Evolutionary conservation across 2,329 filamentous ascomycete genomes (phyloP).

Genomic region (Dryadomyces quercivorus): DNA sequence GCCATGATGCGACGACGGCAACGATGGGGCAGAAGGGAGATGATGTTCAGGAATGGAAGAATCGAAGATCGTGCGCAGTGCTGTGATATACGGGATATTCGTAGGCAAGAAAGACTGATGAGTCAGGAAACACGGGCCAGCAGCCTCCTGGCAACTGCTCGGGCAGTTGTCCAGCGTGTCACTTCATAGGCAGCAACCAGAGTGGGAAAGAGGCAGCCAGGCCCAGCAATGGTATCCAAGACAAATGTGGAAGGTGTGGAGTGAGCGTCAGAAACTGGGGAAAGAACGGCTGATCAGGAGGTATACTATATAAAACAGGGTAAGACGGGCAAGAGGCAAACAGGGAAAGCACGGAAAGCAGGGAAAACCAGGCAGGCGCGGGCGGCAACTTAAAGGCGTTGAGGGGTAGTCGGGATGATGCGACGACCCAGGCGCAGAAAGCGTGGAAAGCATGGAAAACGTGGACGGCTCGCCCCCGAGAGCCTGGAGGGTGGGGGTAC

Average conservation of each 20-base stretch:
- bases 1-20: constrained; percentile 5
- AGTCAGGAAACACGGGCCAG: constrained; percentile 3
- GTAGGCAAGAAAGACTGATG: background rate
- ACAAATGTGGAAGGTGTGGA: background rate
- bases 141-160: background rate
- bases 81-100: background rate
- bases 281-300: background rate
- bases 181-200: constrained; percentile 2
- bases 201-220: background rate
- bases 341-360: background rate
- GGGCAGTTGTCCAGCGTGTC: background rate
- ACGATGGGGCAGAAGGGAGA: background rate
- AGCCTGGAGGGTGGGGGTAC: no score
- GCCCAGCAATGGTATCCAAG: background rate
- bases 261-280: background rate
- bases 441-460: no score
- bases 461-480: no score
- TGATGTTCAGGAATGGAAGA: background rate
- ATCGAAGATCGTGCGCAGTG: background rate
- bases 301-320: background rate
- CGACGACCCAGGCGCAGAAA: background rate
- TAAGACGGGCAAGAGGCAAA: background rate
- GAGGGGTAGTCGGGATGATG: background rate
- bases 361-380: background rate
- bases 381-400: background rate